Conservation (phyloP, 2,329 filamentous ascomycete species). For the Ophiocordyceps camponoti-rufipedis region DNA sequence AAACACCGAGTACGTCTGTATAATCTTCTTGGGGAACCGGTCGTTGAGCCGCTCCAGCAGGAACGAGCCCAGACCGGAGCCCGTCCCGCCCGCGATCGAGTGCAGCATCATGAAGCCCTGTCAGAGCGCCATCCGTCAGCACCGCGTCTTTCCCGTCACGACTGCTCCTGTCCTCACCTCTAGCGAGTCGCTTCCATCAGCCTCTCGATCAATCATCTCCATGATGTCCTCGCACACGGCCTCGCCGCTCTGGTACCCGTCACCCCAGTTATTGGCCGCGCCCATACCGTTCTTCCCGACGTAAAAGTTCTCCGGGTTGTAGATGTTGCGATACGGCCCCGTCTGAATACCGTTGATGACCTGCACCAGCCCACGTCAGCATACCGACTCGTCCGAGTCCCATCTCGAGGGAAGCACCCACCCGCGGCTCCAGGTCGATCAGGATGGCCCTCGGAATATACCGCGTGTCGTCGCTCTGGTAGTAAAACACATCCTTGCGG, state of each 20-base stretch:
- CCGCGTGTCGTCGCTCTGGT: slow-evolving; percentile 95
- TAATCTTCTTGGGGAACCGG: slow-evolving; percentile 94
- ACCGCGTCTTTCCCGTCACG: not conserved
- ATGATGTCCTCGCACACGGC: slow-evolving; percentile 89
- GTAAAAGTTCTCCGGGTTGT: slow-evolving; percentile 99
- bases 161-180: slow-evolving; percentile 35
- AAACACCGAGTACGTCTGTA: slow-evolving; percentile 97
- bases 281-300: slow-evolving; percentile 85
- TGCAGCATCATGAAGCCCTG: slow-evolving; percentile 94
- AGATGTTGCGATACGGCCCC: slow-evolving; percentile 93
- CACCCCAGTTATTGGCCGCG: slow-evolving; percentile 96
- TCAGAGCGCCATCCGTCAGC: not conserved
- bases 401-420: slow-evolving; percentile 14
- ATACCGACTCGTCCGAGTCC: too few species aligned
- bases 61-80: slow-evolving; percentile 89
- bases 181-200: slow-evolving; percentile 90
- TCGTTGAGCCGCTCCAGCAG: slow-evolving; percentile 92
- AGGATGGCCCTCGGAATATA: slow-evolving; percentile 95
- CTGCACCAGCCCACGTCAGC: slow-evolving; percentile 11
- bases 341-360: slow-evolving; percentile 86
- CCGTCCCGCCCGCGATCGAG: slow-evolving; percentile 92
- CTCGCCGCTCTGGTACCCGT: slow-evolving; percentile 87
- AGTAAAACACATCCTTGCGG: slow-evolving; percentile 98
- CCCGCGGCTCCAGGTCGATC: slow-evolving; percentile 84
- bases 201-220: slow-evolving; percentile 98